Conservation (phyloP, 2,329 filamentous ascomycete genomes). For the Penicillium sp. region DNA sequence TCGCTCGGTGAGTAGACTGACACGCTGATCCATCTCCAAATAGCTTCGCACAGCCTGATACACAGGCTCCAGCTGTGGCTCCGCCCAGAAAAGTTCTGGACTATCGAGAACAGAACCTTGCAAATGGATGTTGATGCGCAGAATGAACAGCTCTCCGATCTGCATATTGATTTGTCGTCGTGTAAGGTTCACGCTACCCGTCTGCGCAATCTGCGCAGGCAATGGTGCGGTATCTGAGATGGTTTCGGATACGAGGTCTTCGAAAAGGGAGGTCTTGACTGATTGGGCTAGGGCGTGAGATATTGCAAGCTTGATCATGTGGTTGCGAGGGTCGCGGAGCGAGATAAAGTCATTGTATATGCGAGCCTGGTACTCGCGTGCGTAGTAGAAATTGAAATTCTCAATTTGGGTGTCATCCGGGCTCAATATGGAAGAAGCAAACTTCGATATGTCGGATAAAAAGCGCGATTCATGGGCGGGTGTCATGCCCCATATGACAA, state of each 20-base stretch:
- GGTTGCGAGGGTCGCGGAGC: slow-evolving; percentile 85
- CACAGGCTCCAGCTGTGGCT: slow-evolving; percentile 91
- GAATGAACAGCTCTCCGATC: slow-evolving; percentile 95
- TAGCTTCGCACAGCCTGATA: slow-evolving; percentile 95
- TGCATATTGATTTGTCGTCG: slow-evolving; percentile 97
- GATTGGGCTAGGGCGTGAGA: slow-evolving; percentile 93
- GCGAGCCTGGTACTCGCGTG: slow-evolving; percentile 90
- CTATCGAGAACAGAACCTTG: slow-evolving; percentile 96
- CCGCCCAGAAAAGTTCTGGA: slow-evolving; percentile 96
- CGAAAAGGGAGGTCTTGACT: slow-evolving; percentile 96
- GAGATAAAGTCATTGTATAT: slow-evolving; percentile 99
- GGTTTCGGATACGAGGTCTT: slow-evolving; percentile 89
- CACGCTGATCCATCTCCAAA: slow-evolving; percentile 95
- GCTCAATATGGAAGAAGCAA: slow-evolving; percentile 83
- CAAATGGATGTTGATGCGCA: slow-evolving; percentile 95
- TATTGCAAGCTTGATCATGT: slow-evolving; percentile 97
- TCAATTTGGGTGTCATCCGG: slow-evolving; percentile 90
- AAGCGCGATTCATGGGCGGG: slow-evolving; percentile 84
- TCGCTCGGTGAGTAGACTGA: slow-evolving; percentile 80
- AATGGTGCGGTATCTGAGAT: slow-evolving; percentile 92
- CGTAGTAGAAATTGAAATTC: slow-evolving; percentile 99
- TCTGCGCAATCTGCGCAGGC: slow-evolving; percentile 84
- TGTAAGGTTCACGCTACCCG: slow-evolving; percentile 84
- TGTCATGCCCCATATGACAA: slow-evolving; percentile 98
- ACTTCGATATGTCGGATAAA: slow-evolving; percentile 88